Percentiles rank a stretch among this genome's conserved stretches.
Conservation (phyloP, 1,284 basidiomycete species). For the Papiliotrema laurentii region DNA sequence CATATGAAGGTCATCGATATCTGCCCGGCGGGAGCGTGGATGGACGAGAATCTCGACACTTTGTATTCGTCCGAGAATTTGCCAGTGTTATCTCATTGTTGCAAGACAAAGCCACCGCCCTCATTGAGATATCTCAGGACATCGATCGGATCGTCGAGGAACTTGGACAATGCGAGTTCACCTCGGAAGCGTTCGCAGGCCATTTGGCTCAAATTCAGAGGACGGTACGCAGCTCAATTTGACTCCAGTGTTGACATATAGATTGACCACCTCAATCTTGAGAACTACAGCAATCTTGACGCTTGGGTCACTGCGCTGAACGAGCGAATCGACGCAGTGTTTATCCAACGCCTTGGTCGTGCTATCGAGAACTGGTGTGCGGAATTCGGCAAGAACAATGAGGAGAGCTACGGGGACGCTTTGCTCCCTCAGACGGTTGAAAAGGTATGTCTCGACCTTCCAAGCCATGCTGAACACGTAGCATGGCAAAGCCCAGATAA, state of each 20-base stretch:
- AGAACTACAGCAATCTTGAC: slow-evolving; percentile 96
- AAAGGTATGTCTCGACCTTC: slow-evolving; percentile 2
- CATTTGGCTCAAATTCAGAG: slow-evolving; percentile 78
- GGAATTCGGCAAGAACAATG: slow-evolving; percentile 72
- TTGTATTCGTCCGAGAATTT: slow-evolving; percentile 91
- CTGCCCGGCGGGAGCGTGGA: slow-evolving; percentile 58
- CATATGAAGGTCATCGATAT: slow-evolving; percentile 75
- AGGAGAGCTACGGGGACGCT: slow-evolving; percentile 49
- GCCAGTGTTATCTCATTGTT: slow-evolving; percentile 84
- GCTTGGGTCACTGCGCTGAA: slow-evolving; percentile 91
- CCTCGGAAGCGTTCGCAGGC: slow-evolving; percentile 70
- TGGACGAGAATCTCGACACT: slow-evolving; percentile 79
- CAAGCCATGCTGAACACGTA: neutral
- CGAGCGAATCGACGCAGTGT: slow-evolving; percentile 73
- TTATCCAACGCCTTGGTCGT: slow-evolving; percentile 70
- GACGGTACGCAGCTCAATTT: slow-evolving; percentile 55
- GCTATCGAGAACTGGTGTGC: slow-evolving; percentile 83
- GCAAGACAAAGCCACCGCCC: slow-evolving; percentile 90
- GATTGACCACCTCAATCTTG: slow-evolving; percentile 91
- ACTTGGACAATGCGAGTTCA: slow-evolving; percentile 79
- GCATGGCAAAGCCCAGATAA: slow-evolving; percentile 47
- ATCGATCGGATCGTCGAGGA: slow-evolving; percentile 80
- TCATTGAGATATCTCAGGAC: slow-evolving; percentile 86
- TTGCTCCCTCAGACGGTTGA: neutral
- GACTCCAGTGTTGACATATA: slow-evolving; percentile 31